These are phyloP conservation scores for Mycena belliarum DNA, from an alignment of 768 basidiomycete genomes.

Conservation along the genomic window DNA sequence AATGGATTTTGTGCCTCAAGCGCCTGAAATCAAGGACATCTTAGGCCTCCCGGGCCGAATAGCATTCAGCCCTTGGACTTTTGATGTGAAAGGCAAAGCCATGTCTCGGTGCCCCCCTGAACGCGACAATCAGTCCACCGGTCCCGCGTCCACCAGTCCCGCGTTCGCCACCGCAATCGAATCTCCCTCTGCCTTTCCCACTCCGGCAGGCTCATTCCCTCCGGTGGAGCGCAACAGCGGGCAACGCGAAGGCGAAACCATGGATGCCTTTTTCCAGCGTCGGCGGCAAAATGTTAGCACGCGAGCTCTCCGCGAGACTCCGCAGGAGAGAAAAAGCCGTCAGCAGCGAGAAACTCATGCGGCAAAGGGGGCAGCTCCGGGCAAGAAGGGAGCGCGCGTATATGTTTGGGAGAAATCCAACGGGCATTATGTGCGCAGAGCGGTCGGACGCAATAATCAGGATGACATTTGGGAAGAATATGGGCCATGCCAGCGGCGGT, in stretches of 20 bases:
- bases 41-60: not conserved
- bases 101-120: too few relatives aligned
- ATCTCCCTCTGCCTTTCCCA: too few relatives aligned
- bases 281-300: not conserved
- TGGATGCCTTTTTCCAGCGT: not conserved
- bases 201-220: not conserved
- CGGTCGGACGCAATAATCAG: not conserved
- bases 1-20: not conserved
- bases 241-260: not conserved
- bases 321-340: not conserved
- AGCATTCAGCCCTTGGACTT: not conserved
- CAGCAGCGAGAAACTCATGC: not conserved
- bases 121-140: too few relatives aligned
- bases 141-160: too few relatives aligned
- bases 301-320: not conserved
- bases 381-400: not conserved
- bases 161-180: too few relatives aligned
- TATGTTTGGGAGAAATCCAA: not conserved
- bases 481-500: not conserved
- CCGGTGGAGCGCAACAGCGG: not conserved
- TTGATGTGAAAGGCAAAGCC: too few relatives aligned
- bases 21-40: not conserved
- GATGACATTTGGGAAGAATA: constrained; percentile 3
- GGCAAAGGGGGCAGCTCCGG: not conserved
- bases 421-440: not conserved